Base-by-base conservation (phyloP, 2,329 filamentous ascomycete genomes). In the Epicoccum nigrum region DNA sequence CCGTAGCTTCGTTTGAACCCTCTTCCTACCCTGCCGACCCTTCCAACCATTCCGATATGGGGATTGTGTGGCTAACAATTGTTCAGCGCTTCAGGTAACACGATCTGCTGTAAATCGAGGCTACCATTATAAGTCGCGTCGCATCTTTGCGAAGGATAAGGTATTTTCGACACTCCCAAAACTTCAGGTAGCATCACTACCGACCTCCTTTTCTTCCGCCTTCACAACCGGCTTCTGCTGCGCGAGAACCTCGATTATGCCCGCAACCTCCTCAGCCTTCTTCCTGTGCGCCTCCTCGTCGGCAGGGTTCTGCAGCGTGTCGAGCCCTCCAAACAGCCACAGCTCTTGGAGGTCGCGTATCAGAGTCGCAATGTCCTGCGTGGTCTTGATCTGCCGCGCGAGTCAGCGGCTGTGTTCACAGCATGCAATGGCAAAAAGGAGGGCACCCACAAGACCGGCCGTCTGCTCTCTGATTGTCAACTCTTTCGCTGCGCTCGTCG, bases 261-360 rank as follows among this genome's bases (percentile, higher is more conserved):
- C 31, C 11, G 61, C 61, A 32, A 64, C 49, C 17, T 55, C 47
- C 3, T 57, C 38, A 2, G 56, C 58, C 42, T 58, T 58, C 28
- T 41, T 54, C 20, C 44, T 47, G 9, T 60, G 56, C 37, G 41
- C 37, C 13, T 55, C 62, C 51, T 65, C 62, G n/a, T 72, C 69
- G 17, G 56, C 56, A 6, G 59, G 54, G 25, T 70, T 61, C 23
- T 61, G 56, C 1, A 86, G 66, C 0, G 83, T 86, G 49, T 86
- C 79, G 34, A 88, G 75, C 50, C 83, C 82, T 3, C 86, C 86
- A 60, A 86, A 87, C 5, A 87, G 74, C 86, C 86, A 88, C 17
- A 84, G 76, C 64, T 88, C 85, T 65, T 88, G 86, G 72, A 88
- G 76, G 20, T 81, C 78, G 17, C 85, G 80, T 20, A 83, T 85